These are phyloP conservation scores for Colletotrichum tofieldiae DNA, from an alignment of 2,329 filamentous ascomycete genomes.

Conservation along the genomic window DNA sequence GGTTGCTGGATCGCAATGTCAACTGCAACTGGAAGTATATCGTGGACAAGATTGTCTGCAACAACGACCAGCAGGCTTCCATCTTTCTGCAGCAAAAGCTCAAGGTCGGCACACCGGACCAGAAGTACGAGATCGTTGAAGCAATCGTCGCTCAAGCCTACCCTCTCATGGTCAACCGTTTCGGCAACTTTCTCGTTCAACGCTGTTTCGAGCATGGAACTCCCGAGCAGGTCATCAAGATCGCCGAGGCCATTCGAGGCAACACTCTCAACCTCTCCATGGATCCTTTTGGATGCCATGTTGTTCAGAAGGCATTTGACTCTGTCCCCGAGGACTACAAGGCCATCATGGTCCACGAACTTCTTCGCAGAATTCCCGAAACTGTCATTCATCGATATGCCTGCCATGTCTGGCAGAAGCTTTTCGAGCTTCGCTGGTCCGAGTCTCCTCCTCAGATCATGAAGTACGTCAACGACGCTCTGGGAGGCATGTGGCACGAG, in stretches of 20 bases:
- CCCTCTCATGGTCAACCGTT: constrained; percentile 96
- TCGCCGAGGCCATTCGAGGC: constrained; percentile 93
- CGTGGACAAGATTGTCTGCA: constrained; percentile 99
- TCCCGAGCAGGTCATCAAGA: constrained; percentile 92
- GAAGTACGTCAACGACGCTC: constrained; percentile 96
- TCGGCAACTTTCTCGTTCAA: constrained; percentile 98
- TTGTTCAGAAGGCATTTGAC: constrained; percentile 98
- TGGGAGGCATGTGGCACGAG: constrained; percentile 98
- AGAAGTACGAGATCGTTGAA: constrained; percentile 98
- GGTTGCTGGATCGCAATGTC: constrained; percentile 93
- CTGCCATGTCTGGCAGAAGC: constrained; percentile 99
- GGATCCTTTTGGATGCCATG: constrained; percentile 98
- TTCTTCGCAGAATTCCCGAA: constrained; percentile 94
- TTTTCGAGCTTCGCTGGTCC: constrained; percentile 97
- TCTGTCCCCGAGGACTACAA: constrained; percentile 98
- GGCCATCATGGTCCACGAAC: constrained; percentile 97
- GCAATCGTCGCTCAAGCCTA: constrained; percentile 96
- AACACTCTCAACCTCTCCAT: constrained; percentile 96
- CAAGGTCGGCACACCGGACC: constrained; percentile 93
- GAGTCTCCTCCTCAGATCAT: constrained; percentile 97
- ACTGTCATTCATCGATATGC: constrained; percentile 99
- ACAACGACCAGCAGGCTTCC: constrained; percentile 98
- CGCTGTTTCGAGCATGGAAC: constrained; percentile 99
- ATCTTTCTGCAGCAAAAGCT: constrained; percentile 99
- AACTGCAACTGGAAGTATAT: constrained; percentile 99